Evolutionary conservation across 176 grass and related monocot species (phyloP), one percentile per base, ranked within the genome.

Genomic region (Miscanthus lutarioriparius): DNA sequence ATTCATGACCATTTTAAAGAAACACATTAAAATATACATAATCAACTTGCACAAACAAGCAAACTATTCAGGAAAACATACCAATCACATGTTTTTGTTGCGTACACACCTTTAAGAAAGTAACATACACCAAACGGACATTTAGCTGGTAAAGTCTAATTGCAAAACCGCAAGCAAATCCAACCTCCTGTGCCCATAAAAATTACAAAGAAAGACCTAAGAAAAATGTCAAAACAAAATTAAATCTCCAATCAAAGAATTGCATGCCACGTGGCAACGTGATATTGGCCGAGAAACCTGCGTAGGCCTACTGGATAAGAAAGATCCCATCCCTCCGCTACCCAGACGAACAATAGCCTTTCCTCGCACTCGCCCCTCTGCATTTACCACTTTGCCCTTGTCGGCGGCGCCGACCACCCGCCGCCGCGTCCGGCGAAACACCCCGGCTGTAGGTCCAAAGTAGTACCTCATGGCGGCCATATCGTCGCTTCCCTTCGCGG

Each of bases 401-500:
- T 80, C 76, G 74, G 76, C 78, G 80, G 87, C 61, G 81, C 64
- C 64, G 79, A 81, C 76, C 72, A 81, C 33, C 77, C 74, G 56
- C 86, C 86, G 73, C 67, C 64, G 72, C 40, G 20, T 38, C 75
- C 72, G 30, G 72, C 32, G 64, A 61, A 58, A 32, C 44, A 51
- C 36, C 44, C n/a, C 5, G 54, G 17, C 8, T 19, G 44, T 47
- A 68, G 36, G 20, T 13, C 53, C 40, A 12, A 6, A 72, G 77
- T 5, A 28, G 19, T 47, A 44, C 4, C 27, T 78, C 64, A 95
- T 98, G 96, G 93, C 93, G 33, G 87, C 93, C 58, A 79, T 95
- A 64, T 87, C 93, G 15, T 93, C 93, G 11, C 72, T 95, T 30
- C 87, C 93, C 44, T 89, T 95, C 70, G 83, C 91, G 2, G 87